Evolutionary conservation across 306 rosid species (phyloP).

Genomic region (Castanea mollissima): DNA sequence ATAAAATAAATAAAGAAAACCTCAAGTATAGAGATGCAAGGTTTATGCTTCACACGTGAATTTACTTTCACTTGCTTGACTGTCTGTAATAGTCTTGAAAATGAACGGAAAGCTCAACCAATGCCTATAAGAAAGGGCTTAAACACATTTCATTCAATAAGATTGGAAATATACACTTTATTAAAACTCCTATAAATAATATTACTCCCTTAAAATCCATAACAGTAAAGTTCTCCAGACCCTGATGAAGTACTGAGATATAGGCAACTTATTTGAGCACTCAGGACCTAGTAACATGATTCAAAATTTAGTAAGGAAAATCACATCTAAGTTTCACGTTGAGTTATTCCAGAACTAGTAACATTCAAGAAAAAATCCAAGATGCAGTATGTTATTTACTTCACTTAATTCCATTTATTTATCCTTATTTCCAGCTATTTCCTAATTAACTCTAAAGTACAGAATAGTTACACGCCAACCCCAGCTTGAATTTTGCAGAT

Average conservation of each 20-base stretch:
- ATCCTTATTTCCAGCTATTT: not conserved
- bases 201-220: not conserved
- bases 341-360: not conserved
- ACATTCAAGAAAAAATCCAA: not conserved
- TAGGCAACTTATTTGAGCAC: not conserved
- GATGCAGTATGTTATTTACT: not conserved
- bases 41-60: not conserved
- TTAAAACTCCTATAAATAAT: not conserved
- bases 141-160: not conserved
- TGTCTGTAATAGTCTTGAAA: not conserved
- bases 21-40: not conserved
- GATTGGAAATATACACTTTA: not conserved
- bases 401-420: not conserved
- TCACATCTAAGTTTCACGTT: not conserved
- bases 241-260: not conserved
- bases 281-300: not conserved
- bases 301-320: not conserved
- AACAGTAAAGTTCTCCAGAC: not conserved
- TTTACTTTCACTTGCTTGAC: not conserved
- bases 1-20: not conserved
- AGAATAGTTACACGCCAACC: not conserved
- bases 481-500: not conserved
- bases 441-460: not conserved
- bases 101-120: not conserved
- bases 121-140: not conserved